Conservation (phyloP, 768 basidiomycete genomes). For the Tylopilus rubrobrunneus region DNA sequence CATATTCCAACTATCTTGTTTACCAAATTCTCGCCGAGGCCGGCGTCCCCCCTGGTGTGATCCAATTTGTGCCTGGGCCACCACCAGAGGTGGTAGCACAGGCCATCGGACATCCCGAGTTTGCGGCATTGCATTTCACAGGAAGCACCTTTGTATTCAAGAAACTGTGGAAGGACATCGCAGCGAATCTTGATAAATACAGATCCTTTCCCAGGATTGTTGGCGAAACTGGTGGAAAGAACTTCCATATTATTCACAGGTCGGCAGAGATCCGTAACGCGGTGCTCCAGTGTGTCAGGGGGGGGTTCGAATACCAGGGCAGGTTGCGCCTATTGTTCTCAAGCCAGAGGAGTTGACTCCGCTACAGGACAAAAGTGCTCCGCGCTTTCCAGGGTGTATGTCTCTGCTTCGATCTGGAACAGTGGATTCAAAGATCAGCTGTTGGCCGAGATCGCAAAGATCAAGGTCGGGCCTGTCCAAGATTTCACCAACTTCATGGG, state of each 20-base stretch:
- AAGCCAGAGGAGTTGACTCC: neutral
- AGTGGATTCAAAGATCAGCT: conserved; percentile 81
- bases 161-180: conserved; percentile 95
- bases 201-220: conserved; percentile 90
- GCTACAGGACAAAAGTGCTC: conserved; percentile 89
- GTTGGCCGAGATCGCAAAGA: conserved; percentile 71
- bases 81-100: conserved; percentile 82
- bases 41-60: conserved; percentile 89
- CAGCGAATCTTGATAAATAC: conserved; percentile 82
- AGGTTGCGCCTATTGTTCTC: conserved; percentile 5
- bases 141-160: conserved; percentile 95
- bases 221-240: conserved; percentile 98
- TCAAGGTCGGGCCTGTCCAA: conserved; percentile 74
- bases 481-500: conserved; percentile 90
- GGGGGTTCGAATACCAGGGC: conserved; percentile 96
- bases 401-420: conserved; percentile 83
- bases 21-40: conserved; percentile 92
- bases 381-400: conserved; percentile 87
- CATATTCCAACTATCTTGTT: conserved; percentile 91
- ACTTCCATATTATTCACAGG: conserved; percentile 91
- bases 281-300: conserved; percentile 83
- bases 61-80: conserved; percentile 94
- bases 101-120: conserved; percentile 71
- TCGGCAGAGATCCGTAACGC: conserved; percentile 86
- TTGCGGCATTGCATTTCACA: conserved; percentile 93